Percentiles rank a stretch among this genome's conserved stretches.
Evolutionary conservation across 106 monocot species (phyloP).

Genomic region (Dendrobium nobile): DNA sequence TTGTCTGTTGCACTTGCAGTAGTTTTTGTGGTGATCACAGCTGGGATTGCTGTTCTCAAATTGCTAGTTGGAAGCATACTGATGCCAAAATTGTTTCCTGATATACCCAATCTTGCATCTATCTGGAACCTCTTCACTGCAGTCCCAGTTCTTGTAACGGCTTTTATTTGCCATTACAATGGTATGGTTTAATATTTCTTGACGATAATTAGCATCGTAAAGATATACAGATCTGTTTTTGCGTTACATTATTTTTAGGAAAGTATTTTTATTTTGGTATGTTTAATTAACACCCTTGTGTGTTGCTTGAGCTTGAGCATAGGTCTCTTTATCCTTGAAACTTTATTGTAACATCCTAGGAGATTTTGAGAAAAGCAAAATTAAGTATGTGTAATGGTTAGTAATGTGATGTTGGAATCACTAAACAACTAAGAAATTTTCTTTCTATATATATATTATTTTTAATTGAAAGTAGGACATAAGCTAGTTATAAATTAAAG

Average conservation of each 20-base stretch:
- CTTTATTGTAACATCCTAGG: neutral
- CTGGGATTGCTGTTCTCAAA: constrained; percentile 58
- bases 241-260: neutral
- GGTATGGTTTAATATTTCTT: constrained; percentile 23
- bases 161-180: constrained; percentile 75
- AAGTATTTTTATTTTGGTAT: neutral
- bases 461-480: no score
- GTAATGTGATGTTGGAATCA: neutral
- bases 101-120: constrained; percentile 32
- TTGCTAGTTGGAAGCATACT: constrained; percentile 38
- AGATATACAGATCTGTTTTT: neutral
- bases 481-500: neutral
- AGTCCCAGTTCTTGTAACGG: constrained; percentile 61
- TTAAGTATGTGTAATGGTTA: neutral
- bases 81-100: constrained; percentile 58
- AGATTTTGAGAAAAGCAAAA: neutral
- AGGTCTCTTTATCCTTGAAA: neutral
- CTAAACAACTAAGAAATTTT: neutral
- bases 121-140: constrained; percentile 64
- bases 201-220: neutral
- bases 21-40: constrained; percentile 62
- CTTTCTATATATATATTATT: no score
- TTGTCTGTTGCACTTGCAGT: constrained; percentile 10
- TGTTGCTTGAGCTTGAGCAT: neutral
- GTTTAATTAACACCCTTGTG: neutral